Conservation (phyloP, 768 basidiomycete genomes). For the Auriscalpium microsporum region DNA sequence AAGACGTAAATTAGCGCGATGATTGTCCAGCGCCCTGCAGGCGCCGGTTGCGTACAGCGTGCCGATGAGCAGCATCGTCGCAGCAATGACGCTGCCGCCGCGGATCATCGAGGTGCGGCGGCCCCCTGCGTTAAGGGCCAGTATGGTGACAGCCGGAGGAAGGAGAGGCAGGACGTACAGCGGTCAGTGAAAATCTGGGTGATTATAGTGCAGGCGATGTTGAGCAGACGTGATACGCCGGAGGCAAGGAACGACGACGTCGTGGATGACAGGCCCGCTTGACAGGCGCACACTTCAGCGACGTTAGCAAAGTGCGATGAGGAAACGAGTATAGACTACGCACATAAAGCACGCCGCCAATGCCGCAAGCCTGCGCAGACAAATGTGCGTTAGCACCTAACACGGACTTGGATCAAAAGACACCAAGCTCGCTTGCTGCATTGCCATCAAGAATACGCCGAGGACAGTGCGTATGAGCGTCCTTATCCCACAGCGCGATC, state of each 20-base stretch:
- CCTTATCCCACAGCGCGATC: slow-evolving; percentile 21
- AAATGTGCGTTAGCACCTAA: not conserved
- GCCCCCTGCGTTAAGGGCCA: too few relatives aligned
- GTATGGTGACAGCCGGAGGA: too few relatives aligned
- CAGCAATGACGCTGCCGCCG: slow-evolving; percentile 34
- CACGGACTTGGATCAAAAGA: too few relatives aligned
- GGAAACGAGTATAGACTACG: too few relatives aligned
- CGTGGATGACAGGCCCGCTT: slow-evolving; percentile 40
- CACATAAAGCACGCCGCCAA: slow-evolving; percentile 28
- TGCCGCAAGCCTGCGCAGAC: slow-evolving; percentile 22
- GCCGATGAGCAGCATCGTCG: slow-evolving; percentile 33
- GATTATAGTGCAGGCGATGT: slow-evolving; percentile 30
- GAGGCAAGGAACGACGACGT: slow-evolving; percentile 43
- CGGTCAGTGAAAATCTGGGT: slow-evolving; percentile 32
- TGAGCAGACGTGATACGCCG: slow-evolving; percentile 40
- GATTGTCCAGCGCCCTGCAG: slow-evolving; percentile 30
- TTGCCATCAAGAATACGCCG: slow-evolving; percentile 35
- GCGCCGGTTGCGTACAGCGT: slow-evolving; percentile 31
- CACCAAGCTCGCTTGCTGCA: slow-evolving; percentile 27
- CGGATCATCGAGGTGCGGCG: slow-evolving; percentile 31
- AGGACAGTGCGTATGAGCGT: slow-evolving; percentile 28
- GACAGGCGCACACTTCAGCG: slow-evolving; percentile 36
- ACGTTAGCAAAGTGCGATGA: not conserved
- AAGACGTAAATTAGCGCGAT: slow-evolving; percentile 40
- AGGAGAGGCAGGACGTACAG: slow-evolving; percentile 19